A percentile compares a stretch with the other conserved stretches of the same genome.
Evolutionary conservation across 495 filamentous ascomycete genomes (phyloP).

Genomic region (Aspergillus funiculosus): DNA sequence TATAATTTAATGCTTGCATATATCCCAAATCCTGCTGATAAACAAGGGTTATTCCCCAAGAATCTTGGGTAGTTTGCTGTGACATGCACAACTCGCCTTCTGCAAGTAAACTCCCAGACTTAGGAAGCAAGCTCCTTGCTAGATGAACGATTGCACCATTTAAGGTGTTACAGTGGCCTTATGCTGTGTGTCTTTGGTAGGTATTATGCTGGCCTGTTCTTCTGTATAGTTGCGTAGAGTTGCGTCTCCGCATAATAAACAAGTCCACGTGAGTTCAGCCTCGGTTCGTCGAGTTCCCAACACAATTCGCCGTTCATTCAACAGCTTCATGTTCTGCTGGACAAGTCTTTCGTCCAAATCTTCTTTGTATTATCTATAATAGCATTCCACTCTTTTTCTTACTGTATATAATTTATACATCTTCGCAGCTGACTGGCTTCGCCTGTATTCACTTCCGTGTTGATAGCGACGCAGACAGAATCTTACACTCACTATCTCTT

Average conservation of each 20-base stretch:
- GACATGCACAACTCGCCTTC: too few relatives aligned
- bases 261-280: conserved; percentile 13
- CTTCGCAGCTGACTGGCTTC: conserved; percentile 12
- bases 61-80: too few relatives aligned
- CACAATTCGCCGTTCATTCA: conserved; percentile 3
- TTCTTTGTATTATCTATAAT: not conserved
- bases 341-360: not conserved
- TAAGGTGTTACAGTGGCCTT: too few relatives aligned
- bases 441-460: not conserved
- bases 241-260: not conserved
- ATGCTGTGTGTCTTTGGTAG: too few relatives aligned
- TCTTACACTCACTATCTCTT: not conserved
- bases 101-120: too few relatives aligned
- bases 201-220: too few relatives aligned
- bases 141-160: too few relatives aligned
- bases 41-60: too few relatives aligned
- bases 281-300: conserved; percentile 14
- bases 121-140: too few relatives aligned
- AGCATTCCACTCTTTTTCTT: not conserved
- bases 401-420: not conserved
- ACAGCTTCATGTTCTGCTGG: conserved; percentile 1
- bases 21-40: too few relatives aligned
- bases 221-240: not conserved
- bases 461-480: not conserved
- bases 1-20: too few relatives aligned